A percentile compares a stretch with the other conserved stretches of the same genome.
These are phyloP conservation scores for Flaveria bidentis DNA, from an alignment of 129 eudicot genomes.

Conservation along the genomic window DNA sequence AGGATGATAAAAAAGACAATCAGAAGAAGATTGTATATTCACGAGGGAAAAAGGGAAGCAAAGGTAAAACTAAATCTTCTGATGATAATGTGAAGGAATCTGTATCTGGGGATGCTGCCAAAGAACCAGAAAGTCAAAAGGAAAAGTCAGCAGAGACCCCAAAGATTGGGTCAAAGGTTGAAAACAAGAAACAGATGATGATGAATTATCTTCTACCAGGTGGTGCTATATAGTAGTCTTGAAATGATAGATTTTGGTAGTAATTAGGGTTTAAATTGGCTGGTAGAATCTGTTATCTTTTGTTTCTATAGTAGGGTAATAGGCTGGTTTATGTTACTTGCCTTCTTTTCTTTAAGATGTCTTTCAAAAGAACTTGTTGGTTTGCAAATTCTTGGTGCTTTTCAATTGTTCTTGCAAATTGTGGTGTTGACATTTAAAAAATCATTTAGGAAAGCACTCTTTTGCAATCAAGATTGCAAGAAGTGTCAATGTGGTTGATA, in stretches of 20 bases:
- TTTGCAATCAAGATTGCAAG: too few species aligned
- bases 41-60: slow-evolving; percentile 8
- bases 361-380: not conserved
- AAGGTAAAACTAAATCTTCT: slow-evolving; percentile 10
- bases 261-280: slow-evolving; percentile 7
- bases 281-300: slow-evolving; percentile 7
- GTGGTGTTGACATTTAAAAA: not conserved
- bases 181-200: slow-evolving; percentile 22
- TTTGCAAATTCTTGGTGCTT: slow-evolving; percentile 5
- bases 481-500: too few species aligned
- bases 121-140: slow-evolving; percentile 10
- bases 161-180: slow-evolving; percentile 13
- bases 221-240: slow-evolving; percentile 15
- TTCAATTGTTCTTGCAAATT: not conserved
- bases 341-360: not conserved
- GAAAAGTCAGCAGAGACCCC: slow-evolving; percentile 26
- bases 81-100: slow-evolving; percentile 19
- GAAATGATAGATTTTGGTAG: slow-evolving; percentile 19
- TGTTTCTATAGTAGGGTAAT: slow-evolving; percentile 6
- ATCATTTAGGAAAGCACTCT: not conserved
- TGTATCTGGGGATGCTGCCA: slow-evolving; percentile 25
- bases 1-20: not conserved
- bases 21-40: slow-evolving; percentile 7
- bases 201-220: slow-evolving; percentile 9
- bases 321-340: slow-evolving; percentile 3